Percentiles rank a stretch among this genome's conserved stretches.
Conservation (phyloP, 1,139 yeast genomes). For the Kodamaea arcana region DNA sequence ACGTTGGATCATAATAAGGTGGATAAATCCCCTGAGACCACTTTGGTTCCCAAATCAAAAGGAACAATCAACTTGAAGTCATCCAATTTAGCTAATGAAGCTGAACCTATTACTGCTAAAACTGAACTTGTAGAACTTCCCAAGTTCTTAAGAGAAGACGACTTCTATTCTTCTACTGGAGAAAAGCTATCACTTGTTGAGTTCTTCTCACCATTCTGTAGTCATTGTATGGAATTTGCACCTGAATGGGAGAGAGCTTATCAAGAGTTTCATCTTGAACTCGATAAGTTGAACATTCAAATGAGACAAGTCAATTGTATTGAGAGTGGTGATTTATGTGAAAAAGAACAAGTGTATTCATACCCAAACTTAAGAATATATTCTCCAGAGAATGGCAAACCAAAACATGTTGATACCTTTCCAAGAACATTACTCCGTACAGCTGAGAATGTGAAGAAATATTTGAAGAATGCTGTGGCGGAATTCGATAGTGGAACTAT, state of each 20-base stretch:
- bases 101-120: conserved; percentile 3
- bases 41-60: neutral
- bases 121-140: conserved; percentile 15
- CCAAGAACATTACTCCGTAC: conserved; percentile 46
- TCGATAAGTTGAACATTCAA: conserved; percentile 40
- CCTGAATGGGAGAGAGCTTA: conserved; percentile 41
- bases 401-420: conserved; percentile 39
- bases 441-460: conserved; percentile 46
- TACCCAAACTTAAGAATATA: conserved; percentile 63
- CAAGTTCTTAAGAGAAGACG: conserved; percentile 25
- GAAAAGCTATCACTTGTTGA: conserved; percentile 42
- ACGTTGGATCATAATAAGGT: too few relatives aligned
- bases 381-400: conserved; percentile 38
- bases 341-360: conserved; percentile 48
- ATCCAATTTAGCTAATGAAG: conserved; percentile 3
- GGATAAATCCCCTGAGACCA: neutral
- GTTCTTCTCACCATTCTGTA: conserved; percentile 43
- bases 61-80: conserved; percentile 2
- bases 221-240: conserved; percentile 62
- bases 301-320: conserved; percentile 73
- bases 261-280: conserved; percentile 31
- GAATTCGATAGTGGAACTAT: conserved; percentile 36
- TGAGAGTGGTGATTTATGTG: conserved; percentile 68
- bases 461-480: conserved; percentile 49
- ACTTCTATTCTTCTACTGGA: conserved; percentile 43